Evolutionary conservation across 164 flowering plant genomes (phyloP), one percentile per base, ranked within the genome.

Genomic region (Magnolia officinalis): DNA sequence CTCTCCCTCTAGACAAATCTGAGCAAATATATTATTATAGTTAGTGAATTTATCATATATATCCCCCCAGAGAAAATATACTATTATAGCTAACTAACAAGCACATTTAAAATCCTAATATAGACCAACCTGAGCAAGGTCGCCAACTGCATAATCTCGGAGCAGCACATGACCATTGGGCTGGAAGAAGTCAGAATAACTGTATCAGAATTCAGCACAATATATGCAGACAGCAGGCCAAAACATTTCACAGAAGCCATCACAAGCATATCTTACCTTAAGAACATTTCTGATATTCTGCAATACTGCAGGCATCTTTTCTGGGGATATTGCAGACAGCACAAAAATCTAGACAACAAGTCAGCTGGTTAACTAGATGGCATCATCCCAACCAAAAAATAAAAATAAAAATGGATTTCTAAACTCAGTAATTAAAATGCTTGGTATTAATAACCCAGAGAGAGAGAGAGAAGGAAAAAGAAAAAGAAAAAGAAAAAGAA

Each of bases 61-160:
- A 37, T 37, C 45, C 45, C 45, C 45, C 45, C 6, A 37, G 45
- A 37, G 45, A 37, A 37, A 37, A 37, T 37, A 37, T 37, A 4
- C 6, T 37, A 37, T 37, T 37, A 37, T 37, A 68, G 71, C 45
- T 13, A 68, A 29, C n/a, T 16, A 29, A 10, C 20, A 31, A 29
- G 71, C 49, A 29, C 11, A 68, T 24, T 19, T 68, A 31, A 68
- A 29, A 68, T 37, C 16, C 16, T 37, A 8, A 29, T 6, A 68
- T 1, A 50, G 66, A 83, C 67, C 49, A 83, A 96, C 99, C 98
- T 96, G 99, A 80, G 99, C 99, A 83, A 96, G 96, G 85, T 96
- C 99, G 20, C 99, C 98, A 76, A 84, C 77, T 18, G 97, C 98
- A 87, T 96, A 96, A 81, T 96, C 99, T 19, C 99, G 97, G 76